Percentiles rank a stretch among this genome's conserved stretches.
Conservation (phyloP, 208 protist species). For the Blechomonas ayalai region DNA sequence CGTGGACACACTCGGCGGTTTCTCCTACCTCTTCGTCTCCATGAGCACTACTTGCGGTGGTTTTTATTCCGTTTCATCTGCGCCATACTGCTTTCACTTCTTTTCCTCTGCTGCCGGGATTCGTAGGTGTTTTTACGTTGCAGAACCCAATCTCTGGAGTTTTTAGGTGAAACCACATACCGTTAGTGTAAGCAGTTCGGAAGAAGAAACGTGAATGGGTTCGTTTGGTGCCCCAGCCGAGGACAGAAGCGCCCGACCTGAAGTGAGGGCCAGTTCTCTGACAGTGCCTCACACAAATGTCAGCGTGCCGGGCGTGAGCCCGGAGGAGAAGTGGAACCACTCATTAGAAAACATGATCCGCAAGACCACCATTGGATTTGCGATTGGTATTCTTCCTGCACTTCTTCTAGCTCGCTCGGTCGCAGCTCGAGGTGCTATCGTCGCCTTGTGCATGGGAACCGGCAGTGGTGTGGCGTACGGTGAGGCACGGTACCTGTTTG, state of each 20-base stretch:
- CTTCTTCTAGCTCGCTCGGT: slow-evolving; percentile 69
- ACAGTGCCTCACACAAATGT: slow-evolving; percentile 16
- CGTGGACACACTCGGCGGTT: no score
- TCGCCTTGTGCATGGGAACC: slow-evolving; percentile 64
- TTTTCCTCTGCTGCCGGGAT: no score
- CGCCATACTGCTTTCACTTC: slow-evolving; percentile 7
- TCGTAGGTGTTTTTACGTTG: no score
- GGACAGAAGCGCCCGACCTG: neutral
- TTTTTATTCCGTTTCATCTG: neutral
- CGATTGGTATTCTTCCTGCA: slow-evolving; percentile 52
- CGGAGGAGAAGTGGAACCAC: slow-evolving; percentile 88
- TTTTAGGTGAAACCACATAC: no score
- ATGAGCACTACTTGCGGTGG: no score
- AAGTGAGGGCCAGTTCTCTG: slow-evolving; percentile 1
- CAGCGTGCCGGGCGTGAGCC: no score
- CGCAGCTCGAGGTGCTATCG: slow-evolving; percentile 41
- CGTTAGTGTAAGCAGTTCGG: no score
- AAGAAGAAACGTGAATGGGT: no score
- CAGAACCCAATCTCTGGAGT: no score
- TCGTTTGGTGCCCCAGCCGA: no score
- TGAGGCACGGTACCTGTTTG: slow-evolving; percentile 85
- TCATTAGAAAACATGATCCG: slow-evolving; percentile 77
- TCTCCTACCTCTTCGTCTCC: no score
- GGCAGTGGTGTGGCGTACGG: slow-evolving; percentile 81
- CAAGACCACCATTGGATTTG: slow-evolving; percentile 78